Evolutionary conservation across 495 filamentous ascomycete genomes (phyloP), one percentile per base, ranked within the genome.

Genomic region (Cercophora scortea): DNA sequence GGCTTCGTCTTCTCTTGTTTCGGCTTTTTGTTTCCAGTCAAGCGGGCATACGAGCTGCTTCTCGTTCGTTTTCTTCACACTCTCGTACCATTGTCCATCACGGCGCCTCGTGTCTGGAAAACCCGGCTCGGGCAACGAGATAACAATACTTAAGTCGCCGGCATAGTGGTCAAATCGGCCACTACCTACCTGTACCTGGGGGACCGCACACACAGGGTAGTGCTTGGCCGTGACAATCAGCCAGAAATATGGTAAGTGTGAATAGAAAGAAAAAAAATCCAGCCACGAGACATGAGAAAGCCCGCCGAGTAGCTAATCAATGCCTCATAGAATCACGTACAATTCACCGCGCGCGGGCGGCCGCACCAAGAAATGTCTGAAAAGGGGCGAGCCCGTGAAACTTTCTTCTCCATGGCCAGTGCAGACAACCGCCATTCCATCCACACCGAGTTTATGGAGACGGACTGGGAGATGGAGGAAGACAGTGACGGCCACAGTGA

Each of bases 391-490:
- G 54, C 67, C 17, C 63, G 65, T 48, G 72, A 76, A 61, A 60
- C 69, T 38, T 76, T 78, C 55, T 79, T 79, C 61, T 41, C 62
- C 17, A 51, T 61, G 42, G 33, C 13, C 25, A 32, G 17, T 32
- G 9, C 12, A 11, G 12, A 45, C 41, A 69, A 72, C 45, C 66
- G 81, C 50, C 59, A 73, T 38, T 90, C 88, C 35, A 71, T 81
- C 18, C 76, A 81, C 25, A 90, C 84, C 15, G 84, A 89, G 49
- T 81, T 87, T 53, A 80, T 81, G 61, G 87, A 90, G 61, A 86
- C 85, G 35, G 88, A 93, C 46, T 84, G 79, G 41, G 85, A 68
- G 48, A 63, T 64, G 17, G 62, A 85, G 51, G 77, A 82, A 19
- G 81, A 81, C 38, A 25, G 25, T 25, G 70, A 73, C 39, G 61